phyloP scores from a whole-genome alignment of 441 rosid genomes.

The Codiaeum variegatum region DNA sequence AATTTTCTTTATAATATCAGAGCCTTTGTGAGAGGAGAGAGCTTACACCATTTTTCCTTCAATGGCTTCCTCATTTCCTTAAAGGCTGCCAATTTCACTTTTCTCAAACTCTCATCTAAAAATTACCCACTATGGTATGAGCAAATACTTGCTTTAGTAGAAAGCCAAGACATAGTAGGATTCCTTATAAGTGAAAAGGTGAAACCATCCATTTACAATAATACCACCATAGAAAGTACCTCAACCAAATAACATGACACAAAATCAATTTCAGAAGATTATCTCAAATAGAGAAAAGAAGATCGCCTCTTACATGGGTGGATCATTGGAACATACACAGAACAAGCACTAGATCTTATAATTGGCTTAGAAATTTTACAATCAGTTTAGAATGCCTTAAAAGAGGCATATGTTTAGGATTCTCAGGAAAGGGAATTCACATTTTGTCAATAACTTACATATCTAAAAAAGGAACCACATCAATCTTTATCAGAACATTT shows the following conservation, averaged over 20 bases:
- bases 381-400: neutral
- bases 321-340: neutral
- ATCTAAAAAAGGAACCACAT: too few relatives aligned
- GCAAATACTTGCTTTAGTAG: neutral
- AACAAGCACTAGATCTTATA: neutral
- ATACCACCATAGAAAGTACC: neutral
- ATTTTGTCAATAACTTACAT: too few relatives aligned
- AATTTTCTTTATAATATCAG: neutral
- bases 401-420: neutral
- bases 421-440: too few relatives aligned
- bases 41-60: neutral
- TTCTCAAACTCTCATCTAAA: constrained; percentile 2
- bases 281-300: neutral
- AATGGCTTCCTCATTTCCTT: neutral
- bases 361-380: neutral
- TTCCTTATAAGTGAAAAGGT: neutral
- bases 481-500: too few relatives aligned
- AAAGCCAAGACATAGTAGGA: constrained; percentile 1
- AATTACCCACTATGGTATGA: neutral
- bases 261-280: neutral
- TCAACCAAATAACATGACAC: neutral
- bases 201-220: neutral
- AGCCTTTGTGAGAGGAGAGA: neutral
- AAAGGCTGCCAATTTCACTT: too few relatives aligned
- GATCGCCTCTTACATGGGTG: neutral